Base-by-base conservation (phyloP, 179 eudicot species). In the Beta corolliflora region DNA sequence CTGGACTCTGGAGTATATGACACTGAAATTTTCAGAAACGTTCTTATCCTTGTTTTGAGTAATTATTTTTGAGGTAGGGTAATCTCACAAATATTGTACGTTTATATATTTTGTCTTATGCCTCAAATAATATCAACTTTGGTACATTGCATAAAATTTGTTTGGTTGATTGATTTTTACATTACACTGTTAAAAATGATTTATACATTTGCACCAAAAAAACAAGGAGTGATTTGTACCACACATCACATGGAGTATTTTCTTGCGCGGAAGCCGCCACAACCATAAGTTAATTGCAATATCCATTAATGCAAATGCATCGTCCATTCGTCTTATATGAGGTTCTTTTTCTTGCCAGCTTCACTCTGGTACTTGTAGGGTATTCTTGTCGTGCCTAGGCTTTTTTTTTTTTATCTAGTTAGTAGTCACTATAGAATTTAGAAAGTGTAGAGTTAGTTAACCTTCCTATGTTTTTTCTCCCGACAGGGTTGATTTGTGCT, bases 61-160 rank as follows among this genome's bases (percentile, higher is more conserved):
- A 58, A 13, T 29, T 59, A 5, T 41, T 59, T 70, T 48, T 59
- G 58, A 58, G 71, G 44, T 23, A 36, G 13, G 75, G 67, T 59
- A 60, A 53, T 23, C 16, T 29, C 36, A 78, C 19, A 60, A 19
- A 21, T 31, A 7, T 54, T 23, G 31, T 71, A 58, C 23, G 75
- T 65, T 77, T 74, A 52, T 65, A 29, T 23, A 4, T 54, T 68
- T 78, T 67, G 81, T 78, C 81, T 55, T 79, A 55, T 74, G 77
- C 29, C 31, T 58, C 21, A 11, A 19, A 74, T 18, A 36, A 48
- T 73, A 80, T 61, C 77, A 31, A 71, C 21, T 7, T 79, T 58
- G 45, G 61, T 44, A 23, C 60, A 16, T 60, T 7, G 16, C 13
- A 14, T 21, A 16, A 18, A 2, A 29, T 4, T 8, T 1, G 18